phyloP scores from a whole-genome alignment of 2,329 filamentous ascomycete genomes.

The Penicillium sp. region DNA sequence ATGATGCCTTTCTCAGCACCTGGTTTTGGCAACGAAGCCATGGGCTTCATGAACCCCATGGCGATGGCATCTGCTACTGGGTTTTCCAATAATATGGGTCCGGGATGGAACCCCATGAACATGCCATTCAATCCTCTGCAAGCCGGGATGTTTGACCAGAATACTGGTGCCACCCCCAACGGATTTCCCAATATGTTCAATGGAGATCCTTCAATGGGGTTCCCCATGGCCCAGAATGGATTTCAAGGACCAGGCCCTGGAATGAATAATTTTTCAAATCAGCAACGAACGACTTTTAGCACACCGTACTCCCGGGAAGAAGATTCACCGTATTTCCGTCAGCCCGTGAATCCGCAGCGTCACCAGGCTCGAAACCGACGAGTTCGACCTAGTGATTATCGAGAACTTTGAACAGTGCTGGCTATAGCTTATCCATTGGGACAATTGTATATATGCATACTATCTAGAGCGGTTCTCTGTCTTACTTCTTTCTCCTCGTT shows the following conservation, averaged over 20 bases:
- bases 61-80: slow-evolving; percentile 31
- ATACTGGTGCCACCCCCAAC: slow-evolving; percentile 33
- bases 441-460: slow-evolving; percentile 8
- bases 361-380: slow-evolving; percentile 78
- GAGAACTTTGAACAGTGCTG: slow-evolving; percentile 61
- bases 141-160: slow-evolving; percentile 38
- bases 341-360: slow-evolving; percentile 91
- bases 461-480: slow-evolving; percentile 8
- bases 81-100: slow-evolving; percentile 36
- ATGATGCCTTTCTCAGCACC: slow-evolving; percentile 37
- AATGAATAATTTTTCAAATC: slow-evolving; percentile 54
- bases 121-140: slow-evolving; percentile 40
- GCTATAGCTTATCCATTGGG: not conserved
- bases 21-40: slow-evolving; percentile 32
- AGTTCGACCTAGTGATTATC: slow-evolving; percentile 84
- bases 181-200: slow-evolving; percentile 40
- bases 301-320: slow-evolving; percentile 63
- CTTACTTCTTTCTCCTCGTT: not conserved
- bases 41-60: slow-evolving; percentile 45
- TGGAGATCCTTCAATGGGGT: slow-evolving; percentile 39
- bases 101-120: slow-evolving; percentile 48
- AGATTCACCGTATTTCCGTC: slow-evolving; percentile 90
- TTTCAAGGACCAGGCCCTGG: slow-evolving; percentile 31
- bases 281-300: slow-evolving; percentile 56
- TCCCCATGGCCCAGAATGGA: slow-evolving; percentile 35